Percentiles rank a stretch among this genome's conserved stretches.
These are phyloP conservation scores for Coemansia sp. DNA, from an alignment of 192 early-diverging fungal genomes.

Conservation along the genomic window DNA sequence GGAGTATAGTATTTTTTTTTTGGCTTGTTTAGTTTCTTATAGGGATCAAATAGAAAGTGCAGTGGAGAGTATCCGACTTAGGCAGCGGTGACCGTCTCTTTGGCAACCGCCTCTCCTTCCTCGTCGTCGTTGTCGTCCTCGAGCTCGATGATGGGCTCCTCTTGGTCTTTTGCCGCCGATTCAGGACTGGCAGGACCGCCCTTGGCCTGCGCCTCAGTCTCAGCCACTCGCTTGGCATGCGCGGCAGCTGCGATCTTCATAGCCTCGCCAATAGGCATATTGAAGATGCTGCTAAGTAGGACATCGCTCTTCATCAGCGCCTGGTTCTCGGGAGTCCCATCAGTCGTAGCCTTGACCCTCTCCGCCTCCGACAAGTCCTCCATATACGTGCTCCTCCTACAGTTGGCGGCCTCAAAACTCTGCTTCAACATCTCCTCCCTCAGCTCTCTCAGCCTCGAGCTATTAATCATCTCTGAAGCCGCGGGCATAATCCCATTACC, in stretches of 20 bases:
- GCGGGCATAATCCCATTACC: constrained; percentile 82
- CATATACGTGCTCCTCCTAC: constrained; percentile 33
- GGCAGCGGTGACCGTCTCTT: too few relatives aligned
- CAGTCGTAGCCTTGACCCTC: constrained; percentile 56
- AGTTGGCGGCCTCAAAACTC: constrained; percentile 49
- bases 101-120: constrained; percentile 38
- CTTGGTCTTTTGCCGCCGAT: constrained; percentile 27
- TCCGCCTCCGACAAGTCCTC: constrained; percentile 52
- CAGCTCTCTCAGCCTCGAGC: constrained; percentile 60
- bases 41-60: not conserved
- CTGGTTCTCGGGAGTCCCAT: constrained; percentile 58
- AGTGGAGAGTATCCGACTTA: too few relatives aligned
- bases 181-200: constrained; percentile 10
- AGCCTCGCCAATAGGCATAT: constrained; percentile 54
- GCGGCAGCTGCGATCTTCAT: constrained; percentile 48
- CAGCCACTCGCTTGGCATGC: constrained; percentile 44
- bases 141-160: constrained; percentile 31
- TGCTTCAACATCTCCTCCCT: constrained; percentile 52
- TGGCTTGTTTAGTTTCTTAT: too few relatives aligned
- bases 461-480: constrained; percentile 76
- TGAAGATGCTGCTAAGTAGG: constrained; percentile 51
- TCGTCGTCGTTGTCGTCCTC: too few relatives aligned
- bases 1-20: not conserved
- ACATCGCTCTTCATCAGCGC: constrained; percentile 45
- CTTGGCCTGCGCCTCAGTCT: constrained; percentile 51